Evolutionary conservation across 441 rosid species (phyloP).

Genomic region (Gossypium davidsonii): DNA sequence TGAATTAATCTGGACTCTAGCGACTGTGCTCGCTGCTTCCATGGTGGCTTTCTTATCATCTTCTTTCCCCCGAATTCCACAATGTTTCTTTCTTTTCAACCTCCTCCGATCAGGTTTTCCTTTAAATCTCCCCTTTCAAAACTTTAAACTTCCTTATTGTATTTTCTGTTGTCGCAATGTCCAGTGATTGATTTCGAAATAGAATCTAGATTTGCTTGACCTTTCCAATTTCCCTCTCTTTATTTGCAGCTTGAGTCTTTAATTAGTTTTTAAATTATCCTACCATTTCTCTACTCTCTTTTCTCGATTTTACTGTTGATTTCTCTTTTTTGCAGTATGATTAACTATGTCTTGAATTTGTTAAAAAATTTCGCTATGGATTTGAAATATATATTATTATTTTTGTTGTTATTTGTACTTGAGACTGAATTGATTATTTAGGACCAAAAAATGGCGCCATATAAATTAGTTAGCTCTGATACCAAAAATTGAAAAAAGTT

Average conservation of each 20-base stretch:
- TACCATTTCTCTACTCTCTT: neutral
- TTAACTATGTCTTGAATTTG: neutral
- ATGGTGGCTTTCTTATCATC: constrained; percentile 47
- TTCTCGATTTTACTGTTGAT: neutral
- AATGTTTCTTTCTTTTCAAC: constrained; percentile 4
- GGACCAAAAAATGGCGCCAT: constrained; percentile 17
- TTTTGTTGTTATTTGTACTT: neutral
- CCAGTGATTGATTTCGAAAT: neutral
- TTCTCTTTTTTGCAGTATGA: neutral
- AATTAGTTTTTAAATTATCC: neutral
- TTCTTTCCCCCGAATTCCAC: constrained; percentile 20
- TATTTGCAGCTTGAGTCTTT: neutral
- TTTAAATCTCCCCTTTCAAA: neutral
- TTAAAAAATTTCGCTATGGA: neutral
- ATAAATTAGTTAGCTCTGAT: no score
- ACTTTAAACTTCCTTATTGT: neutral
- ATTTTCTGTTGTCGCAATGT: no score
- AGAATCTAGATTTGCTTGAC: neutral
- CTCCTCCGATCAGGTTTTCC: constrained; percentile 21
- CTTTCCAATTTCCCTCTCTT: neutral
- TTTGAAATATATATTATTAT: neutral
- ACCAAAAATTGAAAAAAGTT: no score
- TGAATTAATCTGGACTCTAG: constrained; percentile 53
- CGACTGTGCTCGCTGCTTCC: constrained; percentile 53
- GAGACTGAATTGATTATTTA: neutral